Conservation (phyloP, 345 rosid genomes). For the Gossypium mustelinum region DNA sequence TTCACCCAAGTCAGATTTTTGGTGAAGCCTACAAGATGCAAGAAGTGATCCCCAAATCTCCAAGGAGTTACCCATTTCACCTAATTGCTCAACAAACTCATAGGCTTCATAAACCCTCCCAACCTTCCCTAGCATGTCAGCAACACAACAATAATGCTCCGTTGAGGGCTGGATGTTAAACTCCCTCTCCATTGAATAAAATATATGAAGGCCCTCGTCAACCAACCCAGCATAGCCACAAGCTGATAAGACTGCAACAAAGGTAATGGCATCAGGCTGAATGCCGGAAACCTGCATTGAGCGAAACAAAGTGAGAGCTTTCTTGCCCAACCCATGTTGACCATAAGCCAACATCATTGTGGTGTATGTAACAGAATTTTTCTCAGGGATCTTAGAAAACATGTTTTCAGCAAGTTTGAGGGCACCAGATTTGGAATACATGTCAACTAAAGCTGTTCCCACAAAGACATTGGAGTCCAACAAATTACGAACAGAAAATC, state of each 20-base stretch:
- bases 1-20: slow-evolving; percentile 59
- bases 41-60: slow-evolving; percentile 91
- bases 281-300: slow-evolving; percentile 49
- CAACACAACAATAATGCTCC: slow-evolving; percentile 77
- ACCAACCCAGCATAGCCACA: slow-evolving; percentile 77
- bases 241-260: slow-evolving; percentile 77
- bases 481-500: slow-evolving; percentile 55
- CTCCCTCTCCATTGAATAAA: slow-evolving; percentile 51
- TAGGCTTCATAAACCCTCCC: slow-evolving; percentile 81
- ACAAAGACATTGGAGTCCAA: slow-evolving; percentile 72
- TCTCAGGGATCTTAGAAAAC: slow-evolving; percentile 47
- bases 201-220: slow-evolving; percentile 72
- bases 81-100: slow-evolving; percentile 61
- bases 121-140: slow-evolving; percentile 83
- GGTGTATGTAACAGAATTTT: slow-evolving; percentile 72
- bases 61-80: slow-evolving; percentile 56
- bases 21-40: slow-evolving; percentile 71
- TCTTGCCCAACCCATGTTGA: slow-evolving; percentile 79
- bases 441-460: slow-evolving; percentile 68
- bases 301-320: slow-evolving; percentile 68
- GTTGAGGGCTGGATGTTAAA: slow-evolving; percentile 53
- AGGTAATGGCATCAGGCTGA: slow-evolving; percentile 66
- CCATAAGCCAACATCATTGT: slow-evolving; percentile 81
- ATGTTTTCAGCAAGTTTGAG: slow-evolving; percentile 56
- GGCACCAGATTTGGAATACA: slow-evolving; percentile 81